phyloP scores from a whole-genome alignment of 768 basidiomycete species.

The Steccherinum ochraceum region DNA sequence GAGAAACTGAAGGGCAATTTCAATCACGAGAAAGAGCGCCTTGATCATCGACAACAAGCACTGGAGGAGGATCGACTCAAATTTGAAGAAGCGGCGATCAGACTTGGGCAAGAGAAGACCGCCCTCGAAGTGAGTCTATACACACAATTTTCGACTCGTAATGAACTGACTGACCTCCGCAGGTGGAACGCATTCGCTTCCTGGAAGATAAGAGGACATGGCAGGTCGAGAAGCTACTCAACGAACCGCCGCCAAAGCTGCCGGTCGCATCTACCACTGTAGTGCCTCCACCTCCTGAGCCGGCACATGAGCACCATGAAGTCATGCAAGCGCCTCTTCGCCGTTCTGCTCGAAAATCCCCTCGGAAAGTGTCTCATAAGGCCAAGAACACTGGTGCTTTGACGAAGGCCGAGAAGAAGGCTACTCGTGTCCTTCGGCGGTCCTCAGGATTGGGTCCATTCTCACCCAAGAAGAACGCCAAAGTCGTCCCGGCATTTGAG shows the following conservation, averaged over 20 bases:
- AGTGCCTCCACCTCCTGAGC: slow-evolving; percentile 20
- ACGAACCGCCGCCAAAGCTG: slow-evolving; percentile 44
- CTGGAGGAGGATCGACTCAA: slow-evolving; percentile 62
- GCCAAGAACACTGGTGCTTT: slow-evolving; percentile 5
- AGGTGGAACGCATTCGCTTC: slow-evolving; percentile 59
- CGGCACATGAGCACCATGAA: slow-evolving; percentile 18
- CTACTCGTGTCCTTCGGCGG: slow-evolving; percentile 39
- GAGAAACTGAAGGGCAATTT: slow-evolving; percentile 38
- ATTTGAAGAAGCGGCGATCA: slow-evolving; percentile 58
- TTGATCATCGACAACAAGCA: slow-evolving; percentile 46
- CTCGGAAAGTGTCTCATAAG: slow-evolving; percentile 23
- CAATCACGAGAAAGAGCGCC: slow-evolving; percentile 47
- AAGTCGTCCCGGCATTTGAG: slow-evolving; percentile 40
- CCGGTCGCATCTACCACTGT: no score
- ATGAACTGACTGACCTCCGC: not conserved
- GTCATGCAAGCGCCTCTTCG: slow-evolving; percentile 11
- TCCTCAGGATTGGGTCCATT: slow-evolving; percentile 28
- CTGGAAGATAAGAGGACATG: slow-evolving; percentile 70
- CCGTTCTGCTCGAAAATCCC: slow-evolving; percentile 31
- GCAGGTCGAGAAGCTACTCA: slow-evolving; percentile 58
- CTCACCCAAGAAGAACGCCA: slow-evolving; percentile 5
- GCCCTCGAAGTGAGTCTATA: slow-evolving; percentile 49
- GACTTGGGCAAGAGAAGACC: slow-evolving; percentile 58
- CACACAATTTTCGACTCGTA: no score
- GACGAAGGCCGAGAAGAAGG: slow-evolving; percentile 39